Base-by-base conservation (phyloP, 805 yeast species). In the Kluyveromyces siamensis region DNA sequence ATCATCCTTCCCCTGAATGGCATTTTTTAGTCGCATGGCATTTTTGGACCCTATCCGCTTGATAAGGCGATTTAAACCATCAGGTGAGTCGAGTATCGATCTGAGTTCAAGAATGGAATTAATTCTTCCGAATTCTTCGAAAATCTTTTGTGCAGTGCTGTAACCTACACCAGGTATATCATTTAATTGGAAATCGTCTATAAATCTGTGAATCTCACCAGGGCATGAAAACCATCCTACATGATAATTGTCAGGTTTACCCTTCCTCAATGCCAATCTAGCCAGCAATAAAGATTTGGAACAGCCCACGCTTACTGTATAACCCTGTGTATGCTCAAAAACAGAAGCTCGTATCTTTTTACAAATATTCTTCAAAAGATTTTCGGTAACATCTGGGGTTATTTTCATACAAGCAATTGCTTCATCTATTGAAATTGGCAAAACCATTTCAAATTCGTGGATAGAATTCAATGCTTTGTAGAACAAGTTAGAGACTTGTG, bases 361-460 rank as follows among this genome's bases (percentile, higher is more conserved):
- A 47, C 54, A 64, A 8, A 73, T 55, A 0, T 50, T 50, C 6
- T 55, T 45, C 1, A 71, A 68, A 45, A 41, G 46, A 6, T 55
- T 55, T 21, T 62, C 60, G 37, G 60, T 66, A 25, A 50, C 48
- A 21, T 50, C 53, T 40, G 45, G 39, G 16, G 36, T 30, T 1
- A 48, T 13, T 25, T 43, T 43, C 18, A 49, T 55, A 2, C 62
- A 57, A 41, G 65, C 58, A n/a, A 93, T 67, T 0, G 89, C 96
- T 60, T 93, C 99, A 63, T 93, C 98, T 2, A 93, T 81, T 52
- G 95, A 88, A 1, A 93, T 87, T 0, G 98, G 98, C 30, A 81
- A 72, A 2, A 89, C 77, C 43, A 81, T 72, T 37, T 68, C 69
- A 16, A 72, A 60, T 8, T 53, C 44, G 9, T 44, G 27, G 8